Percentiles rank a stretch among this genome's conserved stretches.
phyloP scores from a whole-genome alignment of 1,284 basidiomycete genomes.

The Rhizopogon parksii region DNA sequence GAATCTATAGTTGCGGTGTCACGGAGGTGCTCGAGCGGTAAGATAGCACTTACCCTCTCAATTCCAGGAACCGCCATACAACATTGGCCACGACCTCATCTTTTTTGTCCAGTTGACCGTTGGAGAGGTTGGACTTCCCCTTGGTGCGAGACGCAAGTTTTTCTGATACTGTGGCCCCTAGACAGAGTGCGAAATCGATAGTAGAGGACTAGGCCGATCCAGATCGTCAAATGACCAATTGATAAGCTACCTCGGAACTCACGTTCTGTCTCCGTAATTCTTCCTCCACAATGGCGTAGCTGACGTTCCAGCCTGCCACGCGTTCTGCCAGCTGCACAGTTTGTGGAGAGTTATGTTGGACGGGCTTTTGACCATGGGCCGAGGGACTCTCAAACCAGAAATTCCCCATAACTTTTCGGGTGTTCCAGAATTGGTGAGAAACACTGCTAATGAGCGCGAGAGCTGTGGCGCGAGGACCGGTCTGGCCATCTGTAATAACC shows the following conservation, averaged over 20 bases:
- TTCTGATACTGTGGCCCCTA: constrained; percentile 82
- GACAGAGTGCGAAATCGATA: constrained; percentile 94
- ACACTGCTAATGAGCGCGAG: constrained; percentile 80
- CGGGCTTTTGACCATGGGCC: constrained; percentile 44
- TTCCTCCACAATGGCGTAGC: constrained; percentile 83
- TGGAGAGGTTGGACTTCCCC: constrained; percentile 39
- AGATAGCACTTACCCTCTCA: constrained; percentile 65
- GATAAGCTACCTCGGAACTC: constrained; percentile 31
- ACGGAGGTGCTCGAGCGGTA: constrained; percentile 5
- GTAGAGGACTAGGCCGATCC: constrained; percentile 67
- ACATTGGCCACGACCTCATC: constrained; percentile 98
- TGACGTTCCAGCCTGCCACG: constrained; percentile 90
- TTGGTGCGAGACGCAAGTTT: constrained; percentile 75
- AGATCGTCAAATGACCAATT: constrained; percentile 5
- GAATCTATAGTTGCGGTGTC: constrained; percentile 50
- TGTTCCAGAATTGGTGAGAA: constrained; percentile 73
- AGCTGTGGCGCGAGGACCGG: constrained; percentile 86
- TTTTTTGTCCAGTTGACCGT: constrained; percentile 82
- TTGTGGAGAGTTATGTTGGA: constrained; percentile 70
- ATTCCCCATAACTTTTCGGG: constrained; percentile 59
- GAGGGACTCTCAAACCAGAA: constrained; percentile 73
- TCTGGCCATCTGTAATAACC: constrained; percentile 88
- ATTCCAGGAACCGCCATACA: constrained; percentile 95
- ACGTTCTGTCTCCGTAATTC: constrained; percentile 95
- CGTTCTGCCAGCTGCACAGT: constrained; percentile 85